A percentile compares a stretch with the other conserved stretches of the same genome.
These are phyloP conservation scores for Rhodotorula sp. DNA, from an alignment of 1,284 basidiomycete species.

Conservation along the genomic window DNA sequence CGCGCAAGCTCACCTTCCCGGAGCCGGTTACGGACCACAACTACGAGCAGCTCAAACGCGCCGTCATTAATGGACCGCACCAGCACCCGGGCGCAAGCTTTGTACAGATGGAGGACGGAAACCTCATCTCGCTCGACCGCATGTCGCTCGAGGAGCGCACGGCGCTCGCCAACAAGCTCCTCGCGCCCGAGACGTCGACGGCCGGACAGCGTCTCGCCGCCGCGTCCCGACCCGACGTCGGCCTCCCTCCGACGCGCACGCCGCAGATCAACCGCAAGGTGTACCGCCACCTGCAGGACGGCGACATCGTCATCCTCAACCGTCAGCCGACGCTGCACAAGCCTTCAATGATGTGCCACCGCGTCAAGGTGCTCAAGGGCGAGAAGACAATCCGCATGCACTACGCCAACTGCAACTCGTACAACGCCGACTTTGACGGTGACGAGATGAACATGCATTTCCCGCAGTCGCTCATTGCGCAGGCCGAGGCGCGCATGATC, in stretches of 20 bases:
- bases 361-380: constrained; percentile 84
- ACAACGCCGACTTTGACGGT: constrained; percentile 99
- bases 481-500: constrained; percentile 89
- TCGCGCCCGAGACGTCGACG: constrained; percentile 63
- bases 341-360: constrained; percentile 99
- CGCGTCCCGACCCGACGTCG: constrained; percentile 52
- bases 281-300: constrained; percentile 89
- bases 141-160: constrained; percentile 82
- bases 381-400: constrained; percentile 99
- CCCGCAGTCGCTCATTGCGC: constrained; percentile 89
- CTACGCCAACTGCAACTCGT: constrained; percentile 99
- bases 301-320: constrained; percentile 94
- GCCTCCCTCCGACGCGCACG: constrained; percentile 48
- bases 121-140: constrained; percentile 78
- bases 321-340: constrained; percentile 99
- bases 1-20: constrained; percentile 93
- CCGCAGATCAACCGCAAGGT: constrained; percentile 88
- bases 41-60: constrained; percentile 80
- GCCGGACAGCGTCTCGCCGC: constrained; percentile 30
- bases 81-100: constrained; percentile 90
- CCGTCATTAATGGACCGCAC: constrained; percentile 88
- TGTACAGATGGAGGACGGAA: constrained; percentile 93
- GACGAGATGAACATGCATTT: constrained; percentile 99
- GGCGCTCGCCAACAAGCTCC: constrained; percentile 93
- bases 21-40: constrained; percentile 94